Percentiles rank a stretch among this genome's conserved stretches.
Conservation (phyloP, 768 basidiomycete genomes). For the Vishniacozyma victoriae region DNA sequence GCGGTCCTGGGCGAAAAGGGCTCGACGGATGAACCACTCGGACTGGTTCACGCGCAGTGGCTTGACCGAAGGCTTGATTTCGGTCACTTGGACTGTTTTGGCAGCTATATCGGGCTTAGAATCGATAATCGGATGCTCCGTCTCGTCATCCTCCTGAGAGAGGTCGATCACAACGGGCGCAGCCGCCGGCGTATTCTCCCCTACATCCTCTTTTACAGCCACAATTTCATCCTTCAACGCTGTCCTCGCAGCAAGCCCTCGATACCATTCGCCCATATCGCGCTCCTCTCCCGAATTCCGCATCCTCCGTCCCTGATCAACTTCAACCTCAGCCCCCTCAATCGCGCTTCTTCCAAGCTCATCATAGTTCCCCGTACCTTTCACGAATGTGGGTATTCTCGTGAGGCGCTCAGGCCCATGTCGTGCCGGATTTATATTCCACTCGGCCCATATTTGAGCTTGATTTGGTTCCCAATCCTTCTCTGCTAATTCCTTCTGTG, state of each 20-base stretch:
- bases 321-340: conserved; percentile 26
- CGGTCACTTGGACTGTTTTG: neutral
- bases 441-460: conserved; percentile 25
- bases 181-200: neutral
- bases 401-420: conserved; percentile 25
- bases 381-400: conserved; percentile 26
- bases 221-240: too few species aligned
- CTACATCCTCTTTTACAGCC: too few species aligned
- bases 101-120: neutral
- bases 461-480: neutral
- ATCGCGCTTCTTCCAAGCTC: conserved; percentile 23
- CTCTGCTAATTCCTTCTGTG: neutral
- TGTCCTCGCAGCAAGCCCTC: conserved; percentile 13
- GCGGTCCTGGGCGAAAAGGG: conserved; percentile 11
- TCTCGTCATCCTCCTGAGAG: too few species aligned
- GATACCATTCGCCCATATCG: conserved; percentile 33
- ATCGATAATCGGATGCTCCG: neutral
- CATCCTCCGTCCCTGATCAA: conserved; percentile 9
- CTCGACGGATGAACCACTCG: conserved; percentile 43
- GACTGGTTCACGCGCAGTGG: conserved; percentile 19
- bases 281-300: conserved; percentile 6
- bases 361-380: conserved; percentile 18
- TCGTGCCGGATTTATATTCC: conserved; percentile 31
- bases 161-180: too few species aligned
- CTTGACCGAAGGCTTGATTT: conserved; percentile 4